Evolutionary conservation across 768 basidiomycete species (phyloP).

Genomic region (Tricholoma sp.): DNA sequence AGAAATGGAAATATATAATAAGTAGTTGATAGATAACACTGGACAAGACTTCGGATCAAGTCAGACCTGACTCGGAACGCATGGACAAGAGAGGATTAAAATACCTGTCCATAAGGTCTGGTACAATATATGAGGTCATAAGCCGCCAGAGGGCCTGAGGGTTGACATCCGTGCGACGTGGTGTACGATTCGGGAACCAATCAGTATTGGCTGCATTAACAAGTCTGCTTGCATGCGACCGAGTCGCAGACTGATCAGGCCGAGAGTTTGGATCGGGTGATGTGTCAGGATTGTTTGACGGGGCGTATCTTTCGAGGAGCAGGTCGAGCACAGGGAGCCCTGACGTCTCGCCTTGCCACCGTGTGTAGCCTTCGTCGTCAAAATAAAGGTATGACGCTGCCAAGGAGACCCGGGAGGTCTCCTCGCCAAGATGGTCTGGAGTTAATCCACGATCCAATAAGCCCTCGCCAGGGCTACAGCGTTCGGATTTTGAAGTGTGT

Average conservation of each 20-base stretch:
- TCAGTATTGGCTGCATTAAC: slow-evolving; percentile 36
- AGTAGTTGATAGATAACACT: slow-evolving; percentile 87
- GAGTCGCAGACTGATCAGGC: slow-evolving; percentile 8
- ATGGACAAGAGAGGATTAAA: slow-evolving; percentile 22
- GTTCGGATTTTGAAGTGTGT: slow-evolving; percentile 20
- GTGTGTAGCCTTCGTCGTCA: slow-evolving; percentile 81
- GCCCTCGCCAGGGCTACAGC: neutral
- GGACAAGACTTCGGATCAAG: slow-evolving; percentile 52
- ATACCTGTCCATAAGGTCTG: slow-evolving; percentile 92
- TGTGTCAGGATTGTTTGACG: slow-evolving; percentile 24
- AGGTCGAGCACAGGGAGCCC: slow-evolving; percentile 86
- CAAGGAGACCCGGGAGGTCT: slow-evolving; percentile 57
- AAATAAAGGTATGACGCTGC: slow-evolving; percentile 81
- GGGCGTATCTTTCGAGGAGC: slow-evolving; percentile 65
- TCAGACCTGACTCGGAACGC: slow-evolving; percentile 9
- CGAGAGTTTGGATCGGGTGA: slow-evolving; percentile 13
- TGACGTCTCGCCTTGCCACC: slow-evolving; percentile 92
- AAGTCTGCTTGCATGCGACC: slow-evolving; percentile 24
- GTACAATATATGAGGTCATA: slow-evolving; percentile 80
- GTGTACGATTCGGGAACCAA: slow-evolving; percentile 84
- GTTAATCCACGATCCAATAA: neutral
- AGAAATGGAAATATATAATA: slow-evolving; percentile 90
- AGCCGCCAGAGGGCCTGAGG: slow-evolving; percentile 85
- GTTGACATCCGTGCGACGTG: slow-evolving; percentile 70
- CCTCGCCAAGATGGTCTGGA: slow-evolving; percentile 49